Base-by-base conservation (phyloP, 1,284 basidiomycete species). In the Neotropicomus parvogracilis region DNA sequence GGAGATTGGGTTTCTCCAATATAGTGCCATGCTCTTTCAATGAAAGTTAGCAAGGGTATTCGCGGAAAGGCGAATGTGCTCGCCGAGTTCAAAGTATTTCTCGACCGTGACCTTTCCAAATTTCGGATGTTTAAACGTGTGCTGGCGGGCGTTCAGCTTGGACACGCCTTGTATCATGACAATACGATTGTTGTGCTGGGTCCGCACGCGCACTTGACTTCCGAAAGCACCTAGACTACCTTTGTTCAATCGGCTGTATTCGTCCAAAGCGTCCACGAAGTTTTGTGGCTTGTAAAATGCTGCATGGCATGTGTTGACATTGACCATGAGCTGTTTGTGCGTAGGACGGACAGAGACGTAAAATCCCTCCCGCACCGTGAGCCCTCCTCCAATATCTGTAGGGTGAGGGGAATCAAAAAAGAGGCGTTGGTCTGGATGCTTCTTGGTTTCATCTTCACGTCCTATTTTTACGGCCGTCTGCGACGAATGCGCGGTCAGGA, bases 291-390 rank as follows among this genome's bases (percentile, higher is more conserved):
- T 74, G 59, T 89, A 88, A 60, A 90, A 90, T 2, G 85, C 85
- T 0, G 86, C 86, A 14, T 84, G 85, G 59, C 83, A 85, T 3
- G 82, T 82, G 52, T 89, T 88, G 46, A 90, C 80, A 56, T 90
- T 89, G 27, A 88, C 82, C 83, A 88, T 84, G 27, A 90, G 70
- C 53, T 85, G 81, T 37, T 79, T 78, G 62, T 83, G 81, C 2
- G 81, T 69, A 2, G 86, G 83, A 8, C 87, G 79, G 35, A 87
- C 84, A 6, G 85, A 88, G 3, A 83, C 79, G 60, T 83, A 89
- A 62, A 85, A 89, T 0, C 87, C 87, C 58, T 78, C 74, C 70
- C 79, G 84, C 0, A 82, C 86, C 56, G 85, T 75, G 11, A 88
- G 72, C 8, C 80, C 77, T 27, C 59, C 63, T 1, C 43, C 54